Evolutionary conservation across 1,139 yeast genomes (phyloP).

Genomic region (Hansenula anomala): DNA sequence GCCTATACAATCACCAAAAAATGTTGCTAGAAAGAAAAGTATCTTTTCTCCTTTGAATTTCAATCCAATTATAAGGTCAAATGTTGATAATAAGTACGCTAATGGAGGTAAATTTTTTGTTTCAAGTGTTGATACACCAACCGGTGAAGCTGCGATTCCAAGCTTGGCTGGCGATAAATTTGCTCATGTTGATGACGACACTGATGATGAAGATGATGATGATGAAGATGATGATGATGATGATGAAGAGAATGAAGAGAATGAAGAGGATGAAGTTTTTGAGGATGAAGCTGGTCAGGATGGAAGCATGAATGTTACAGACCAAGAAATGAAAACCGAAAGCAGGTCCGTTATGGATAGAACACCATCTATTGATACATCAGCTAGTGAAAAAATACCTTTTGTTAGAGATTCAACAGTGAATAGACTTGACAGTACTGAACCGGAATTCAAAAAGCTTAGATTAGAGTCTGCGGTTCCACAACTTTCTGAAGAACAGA

Average conservation of each 20-base stretch:
- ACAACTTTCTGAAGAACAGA: neutral
- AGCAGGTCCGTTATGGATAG: too few species aligned
- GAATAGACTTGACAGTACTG: neutral
- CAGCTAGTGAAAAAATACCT: neutral
- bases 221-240: conserved; percentile 11
- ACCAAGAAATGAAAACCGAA: neutral
- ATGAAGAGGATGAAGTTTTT: conserved; percentile 16
- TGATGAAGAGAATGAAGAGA: conserved; percentile 17
- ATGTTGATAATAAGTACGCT: conserved; percentile 77
- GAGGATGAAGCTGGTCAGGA: conserved; percentile 6
- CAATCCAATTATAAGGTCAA: conserved; percentile 70
- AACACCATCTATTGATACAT: too few species aligned
- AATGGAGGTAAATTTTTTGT: conserved; percentile 84
- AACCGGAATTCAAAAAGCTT: neutral
- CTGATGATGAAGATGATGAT: conserved; percentile 12
- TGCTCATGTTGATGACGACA: conserved; percentile 25
- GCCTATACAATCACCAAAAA: conserved; percentile 60
- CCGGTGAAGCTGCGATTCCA: conserved; percentile 9
- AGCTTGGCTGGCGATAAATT: conserved; percentile 18
- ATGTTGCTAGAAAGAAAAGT: conserved; percentile 36
- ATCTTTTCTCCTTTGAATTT: conserved; percentile 77
- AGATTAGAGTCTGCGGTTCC: conserved; percentile 13
- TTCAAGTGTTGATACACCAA: conserved; percentile 20
- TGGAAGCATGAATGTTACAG: too few species aligned
- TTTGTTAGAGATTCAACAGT: neutral